Evolutionary conservation across 2,329 filamentous ascomycete species (phyloP).

Genomic region (Juglanconis sp.): DNA sequence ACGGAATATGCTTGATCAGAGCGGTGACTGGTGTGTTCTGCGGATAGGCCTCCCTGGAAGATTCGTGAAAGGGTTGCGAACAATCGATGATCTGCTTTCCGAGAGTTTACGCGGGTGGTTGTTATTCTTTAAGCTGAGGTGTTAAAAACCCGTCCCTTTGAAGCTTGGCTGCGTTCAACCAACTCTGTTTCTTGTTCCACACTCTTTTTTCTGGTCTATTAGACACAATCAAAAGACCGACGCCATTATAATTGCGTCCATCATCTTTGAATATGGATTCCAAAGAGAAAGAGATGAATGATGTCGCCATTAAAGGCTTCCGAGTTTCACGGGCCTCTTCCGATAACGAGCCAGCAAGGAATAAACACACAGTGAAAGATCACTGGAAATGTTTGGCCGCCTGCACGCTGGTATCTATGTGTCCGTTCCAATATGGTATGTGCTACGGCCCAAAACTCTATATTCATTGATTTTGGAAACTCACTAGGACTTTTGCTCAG

Average conservation of each 20-base stretch:
- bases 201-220: too few relatives aligned
- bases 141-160: too few relatives aligned
- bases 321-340: background rate
- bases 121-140: too few relatives aligned
- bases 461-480: background rate
- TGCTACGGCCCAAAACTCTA: background rate
- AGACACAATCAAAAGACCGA: background rate
- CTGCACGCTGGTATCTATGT: conserved; percentile 45
- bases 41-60: too few relatives aligned
- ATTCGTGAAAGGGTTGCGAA: too few relatives aligned
- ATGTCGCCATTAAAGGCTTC: background rate
- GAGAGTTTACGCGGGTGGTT: too few relatives aligned
- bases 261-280: background rate
- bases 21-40: too few relatives aligned
- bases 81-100: too few relatives aligned
- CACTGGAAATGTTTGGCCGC: conserved; percentile 34
- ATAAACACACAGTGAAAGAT: conserved; percentile 20
- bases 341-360: background rate
- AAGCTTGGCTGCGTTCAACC: too few relatives aligned
- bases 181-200: too few relatives aligned
- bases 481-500: background rate
- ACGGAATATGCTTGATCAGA: too few relatives aligned
- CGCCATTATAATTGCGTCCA: background rate
- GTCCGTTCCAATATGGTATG: conserved; percentile 50
- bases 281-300: background rate